Conservation (phyloP, 2,329 filamentous ascomycete species). For the Trichoderma sp. region DNA sequence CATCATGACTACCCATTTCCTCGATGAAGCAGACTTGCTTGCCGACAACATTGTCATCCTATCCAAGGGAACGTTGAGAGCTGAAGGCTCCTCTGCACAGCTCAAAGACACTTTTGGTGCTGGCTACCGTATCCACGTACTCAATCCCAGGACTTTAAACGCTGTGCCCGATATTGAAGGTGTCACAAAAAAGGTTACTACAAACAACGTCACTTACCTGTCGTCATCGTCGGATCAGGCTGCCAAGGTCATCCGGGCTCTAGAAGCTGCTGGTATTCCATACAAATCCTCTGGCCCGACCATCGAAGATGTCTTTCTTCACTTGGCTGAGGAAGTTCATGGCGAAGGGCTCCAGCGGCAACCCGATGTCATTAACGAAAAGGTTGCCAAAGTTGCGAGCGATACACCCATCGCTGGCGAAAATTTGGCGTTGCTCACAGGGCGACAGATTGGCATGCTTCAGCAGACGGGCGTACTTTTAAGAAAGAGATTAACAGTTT, state of each 20-base stretch:
- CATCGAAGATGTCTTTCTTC: conserved; percentile 70
- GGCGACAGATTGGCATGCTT: conserved; percentile 54
- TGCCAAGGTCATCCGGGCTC: conserved; percentile 61
- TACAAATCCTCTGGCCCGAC: conserved; percentile 68
- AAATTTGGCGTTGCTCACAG: conserved; percentile 43
- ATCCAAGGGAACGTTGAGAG: conserved; percentile 64
- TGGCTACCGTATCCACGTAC: conserved; percentile 31
- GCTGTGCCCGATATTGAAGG: conserved; percentile 52
- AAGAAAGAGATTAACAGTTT: conserved; percentile 61
- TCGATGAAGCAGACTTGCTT: conserved; percentile 72
- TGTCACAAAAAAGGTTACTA: conserved; percentile 51
- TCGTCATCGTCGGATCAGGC: conserved; percentile 65
- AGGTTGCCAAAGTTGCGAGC: not conserved
- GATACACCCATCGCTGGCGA: not conserved
- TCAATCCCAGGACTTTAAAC: conserved; percentile 27
- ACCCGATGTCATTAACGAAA: conserved; percentile 5
- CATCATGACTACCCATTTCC: conserved; percentile 70
- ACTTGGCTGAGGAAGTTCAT: conserved; percentile 53
- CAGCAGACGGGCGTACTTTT: conserved; percentile 62
- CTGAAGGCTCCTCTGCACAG: conserved; percentile 65
- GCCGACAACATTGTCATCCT: conserved; percentile 70
- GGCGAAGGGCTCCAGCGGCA: conserved; percentile 8
- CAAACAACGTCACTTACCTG: conserved; percentile 68
- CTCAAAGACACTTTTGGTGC: conserved; percentile 64
- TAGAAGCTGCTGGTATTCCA: conserved; percentile 63